These are phyloP conservation scores for Nitzschia palea DNA, from an alignment of 108 stramenopile genomes.

Conservation along the genomic window DNA sequence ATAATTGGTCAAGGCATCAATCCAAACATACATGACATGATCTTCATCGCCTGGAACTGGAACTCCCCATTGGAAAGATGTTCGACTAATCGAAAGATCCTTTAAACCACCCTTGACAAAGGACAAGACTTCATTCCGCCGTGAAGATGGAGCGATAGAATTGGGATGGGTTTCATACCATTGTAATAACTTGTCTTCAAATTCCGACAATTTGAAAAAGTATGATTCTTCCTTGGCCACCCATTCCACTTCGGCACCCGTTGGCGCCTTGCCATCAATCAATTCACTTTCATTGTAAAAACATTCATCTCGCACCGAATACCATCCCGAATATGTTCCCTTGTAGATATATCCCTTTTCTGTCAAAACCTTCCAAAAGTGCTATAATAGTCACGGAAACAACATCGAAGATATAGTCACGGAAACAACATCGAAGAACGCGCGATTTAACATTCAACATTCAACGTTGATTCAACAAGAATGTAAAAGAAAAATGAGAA, in stretches of 20 bases:
- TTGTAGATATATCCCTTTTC: conserved; percentile 89
- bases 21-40: conserved; percentile 99
- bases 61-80: conserved; percentile 94
- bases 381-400: conserved; percentile 23
- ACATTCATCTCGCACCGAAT: conserved; percentile 96
- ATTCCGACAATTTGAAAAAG: conserved; percentile 92
- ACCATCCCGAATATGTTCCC: conserved; percentile 97
- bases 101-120: conserved; percentile 88
- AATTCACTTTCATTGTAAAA: conserved; percentile 94
- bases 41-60: conserved; percentile 87
- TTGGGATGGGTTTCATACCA: conserved; percentile 82
- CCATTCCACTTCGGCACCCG: conserved; percentile 93
- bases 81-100: conserved; percentile 91
- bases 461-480: too few relatives aligned
- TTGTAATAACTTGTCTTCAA: conserved; percentile 78
- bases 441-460: too few relatives aligned
- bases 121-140: conserved; percentile 84
- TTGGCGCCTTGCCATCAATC: conserved; percentile 92
- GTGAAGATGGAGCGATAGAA: conserved; percentile 87
- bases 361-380: conserved; percentile 82
- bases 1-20: conserved; percentile 97
- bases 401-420: conserved; percentile 1
- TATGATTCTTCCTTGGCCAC: conserved; percentile 94
- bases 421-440: too few relatives aligned
- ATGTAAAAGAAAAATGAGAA: too few relatives aligned